Base-by-base conservation (phyloP, 257 asterid species). In the Verbena officinalis region DNA sequence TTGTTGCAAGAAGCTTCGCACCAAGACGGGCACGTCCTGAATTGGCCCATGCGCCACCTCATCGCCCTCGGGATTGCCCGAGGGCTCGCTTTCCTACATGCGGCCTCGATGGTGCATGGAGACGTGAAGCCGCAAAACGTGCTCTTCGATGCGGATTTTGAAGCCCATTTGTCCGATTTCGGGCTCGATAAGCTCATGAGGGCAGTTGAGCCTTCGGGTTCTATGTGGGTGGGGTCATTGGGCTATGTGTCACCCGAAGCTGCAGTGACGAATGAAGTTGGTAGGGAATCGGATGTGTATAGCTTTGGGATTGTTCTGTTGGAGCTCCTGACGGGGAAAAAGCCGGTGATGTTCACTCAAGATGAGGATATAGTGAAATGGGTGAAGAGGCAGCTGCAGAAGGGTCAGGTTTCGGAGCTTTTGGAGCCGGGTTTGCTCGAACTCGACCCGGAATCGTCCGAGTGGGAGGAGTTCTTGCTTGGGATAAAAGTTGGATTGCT, bases 1-100 rank as follows among this genome's bases (percentile, higher is more conserved):
- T 59, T 86, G 53, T 86, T 86, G 11, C 94, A 83, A 79, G 94
- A 86, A 77, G 89, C 94, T 5, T 83, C 87, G 8, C 94, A 86
- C 74, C 94, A 86, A 68, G 94, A 86, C 23, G 94, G 94, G 36
- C 94, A 86, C 55, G 87, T 86, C 16, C 82, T 86, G 23, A 86
- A 86, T 43, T 86, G 94, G 94, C 94, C 94, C 16, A 86, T 86
- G 94, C 79, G 94, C 46, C 94, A 86, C 69, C 82, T 86, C 15
- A 86, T 86, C 27, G 90, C 94, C 10, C 87, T 86, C 22, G 94
- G 94, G 46, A 81, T 83, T 46, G 89, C 86, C 14, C 81, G 90
- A 2, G 94, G 94, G 16, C 64, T 86, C 4, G 88, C 83, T 7
- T 86, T 86, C 67, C 90, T 86, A 4, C 94, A 86, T 39, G 59